Conservation (phyloP, 2,329 filamentous ascomycete species). For the Monosporascus sp. region DNA sequence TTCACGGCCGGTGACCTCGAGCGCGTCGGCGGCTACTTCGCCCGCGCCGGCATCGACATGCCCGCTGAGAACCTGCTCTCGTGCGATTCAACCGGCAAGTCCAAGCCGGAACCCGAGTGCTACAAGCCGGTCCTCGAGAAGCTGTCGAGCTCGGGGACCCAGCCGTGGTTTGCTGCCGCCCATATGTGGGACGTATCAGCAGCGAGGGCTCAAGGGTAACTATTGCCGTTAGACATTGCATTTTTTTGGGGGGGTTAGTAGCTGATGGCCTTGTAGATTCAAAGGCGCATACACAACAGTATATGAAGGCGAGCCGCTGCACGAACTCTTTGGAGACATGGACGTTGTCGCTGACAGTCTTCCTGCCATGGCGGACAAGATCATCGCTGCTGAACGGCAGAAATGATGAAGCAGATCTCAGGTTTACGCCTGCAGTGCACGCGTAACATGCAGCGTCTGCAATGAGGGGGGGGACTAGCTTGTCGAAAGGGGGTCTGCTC, state of each 20-base stretch:
- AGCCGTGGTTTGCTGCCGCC: conserved; percentile 54
- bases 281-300: conserved; percentile 49
- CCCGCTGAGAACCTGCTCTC: conserved; percentile 45
- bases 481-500: no score
- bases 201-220: conserved; percentile 40
- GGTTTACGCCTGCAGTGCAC: background rate
- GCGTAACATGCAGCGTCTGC: background rate
- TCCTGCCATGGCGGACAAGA: conserved; percentile 41
- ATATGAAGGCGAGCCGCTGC: conserved; percentile 46
- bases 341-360: conserved; percentile 45
- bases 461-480: background rate
- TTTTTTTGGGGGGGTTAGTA: background rate
- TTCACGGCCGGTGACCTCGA: conserved; percentile 47
- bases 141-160: conserved; percentile 31
- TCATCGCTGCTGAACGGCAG: conserved; percentile 16
- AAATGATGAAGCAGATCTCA: background rate
- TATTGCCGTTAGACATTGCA: background rate
- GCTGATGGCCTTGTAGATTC: conserved; percentile 26
- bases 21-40: conserved; percentile 49
- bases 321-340: conserved; percentile 47
- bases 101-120: conserved; percentile 44
- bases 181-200: conserved; percentile 57
- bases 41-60: conserved; percentile 42
- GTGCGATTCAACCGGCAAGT: conserved; percentile 43
- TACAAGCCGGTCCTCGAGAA: conserved; percentile 31